Conservation (phyloP, 192 early-diverging fungal genomes). For the Coemansia sp. region DNA sequence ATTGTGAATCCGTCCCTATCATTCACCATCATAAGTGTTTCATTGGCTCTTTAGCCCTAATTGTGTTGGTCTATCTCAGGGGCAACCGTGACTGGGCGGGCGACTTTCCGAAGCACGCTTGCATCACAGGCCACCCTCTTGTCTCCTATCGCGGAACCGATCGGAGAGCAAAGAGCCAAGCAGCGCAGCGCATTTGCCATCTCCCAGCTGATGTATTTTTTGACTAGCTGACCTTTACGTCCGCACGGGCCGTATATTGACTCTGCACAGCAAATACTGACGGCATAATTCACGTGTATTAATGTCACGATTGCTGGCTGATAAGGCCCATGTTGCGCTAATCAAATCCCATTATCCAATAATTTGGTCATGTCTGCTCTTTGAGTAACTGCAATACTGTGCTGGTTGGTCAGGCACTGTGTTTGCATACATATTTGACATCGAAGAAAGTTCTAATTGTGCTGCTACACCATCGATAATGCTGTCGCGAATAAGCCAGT, state of each 20-base stretch:
- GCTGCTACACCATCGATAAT: not conserved
- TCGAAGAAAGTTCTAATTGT: not conserved
- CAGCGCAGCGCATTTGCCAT: not conserved
- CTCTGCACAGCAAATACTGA: not conserved
- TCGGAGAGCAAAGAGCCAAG: constrained; percentile 6
- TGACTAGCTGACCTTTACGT: not conserved
- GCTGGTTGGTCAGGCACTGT: not conserved
- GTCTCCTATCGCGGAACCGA: constrained; percentile 3
- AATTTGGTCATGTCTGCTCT: not conserved
- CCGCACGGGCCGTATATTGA: constrained; percentile 1
- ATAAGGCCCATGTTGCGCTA: not conserved
- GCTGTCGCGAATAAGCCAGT: not conserved
- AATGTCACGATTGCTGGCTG: not conserved
- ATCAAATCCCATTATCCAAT: not conserved
- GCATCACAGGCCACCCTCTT: not conserved
- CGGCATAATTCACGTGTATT: not conserved
- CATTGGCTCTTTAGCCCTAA: not conserved
- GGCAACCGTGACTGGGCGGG: not conserved
- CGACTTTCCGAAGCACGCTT: not conserved
- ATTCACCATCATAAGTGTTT: not conserved
- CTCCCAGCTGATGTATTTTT: not conserved
- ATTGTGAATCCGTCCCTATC: constrained; percentile 6
- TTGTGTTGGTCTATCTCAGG: not conserved
- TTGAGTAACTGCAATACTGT: not conserved
- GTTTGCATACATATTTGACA: not conserved